Percentiles rank a stretch among this genome's conserved stretches.
These are phyloP conservation scores for Fusarium graminum DNA, from an alignment of 2,329 filamentous ascomycete species.

Conservation along the genomic window DNA sequence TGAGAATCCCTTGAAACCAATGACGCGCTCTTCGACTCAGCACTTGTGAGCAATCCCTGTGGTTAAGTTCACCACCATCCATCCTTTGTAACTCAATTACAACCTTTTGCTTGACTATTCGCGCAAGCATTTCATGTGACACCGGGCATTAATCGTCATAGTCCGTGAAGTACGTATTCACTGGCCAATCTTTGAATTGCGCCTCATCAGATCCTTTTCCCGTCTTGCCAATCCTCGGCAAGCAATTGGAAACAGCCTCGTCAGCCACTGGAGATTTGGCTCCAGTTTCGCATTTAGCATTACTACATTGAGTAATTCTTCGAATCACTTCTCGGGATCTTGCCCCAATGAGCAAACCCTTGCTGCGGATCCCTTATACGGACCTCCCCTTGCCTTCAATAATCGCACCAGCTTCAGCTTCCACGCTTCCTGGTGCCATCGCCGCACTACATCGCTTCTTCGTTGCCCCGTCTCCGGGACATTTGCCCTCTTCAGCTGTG, in stretches of 20 bases:
- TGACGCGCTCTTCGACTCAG: slow-evolving; percentile 41
- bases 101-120: slow-evolving; percentile 12
- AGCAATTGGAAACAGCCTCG: slow-evolving; percentile 40
- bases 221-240: slow-evolving; percentile 28
- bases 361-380: slow-evolving; percentile 93
- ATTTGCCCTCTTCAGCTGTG: slow-evolving; percentile 62
- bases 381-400: slow-evolving; percentile 80
- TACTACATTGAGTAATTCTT: slow-evolving; percentile 12
- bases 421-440: slow-evolving; percentile 78
- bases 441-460: slow-evolving; percentile 84
- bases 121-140: slow-evolving; percentile 17
- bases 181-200: slow-evolving; percentile 1
- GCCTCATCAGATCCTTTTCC: not conserved
- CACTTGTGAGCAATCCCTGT: slow-evolving; percentile 22
- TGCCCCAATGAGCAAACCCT: slow-evolving; percentile 72
- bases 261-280: slow-evolving; percentile 10
- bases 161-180: slow-evolving; percentile 12
- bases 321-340: not conserved
- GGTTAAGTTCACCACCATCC: slow-evolving; percentile 12
- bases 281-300: slow-evolving; percentile 2
- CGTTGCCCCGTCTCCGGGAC: slow-evolving; percentile 66
- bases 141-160: not conserved
- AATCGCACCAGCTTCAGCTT: slow-evolving; percentile 79
- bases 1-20: slow-evolving; percentile 41
- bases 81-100: slow-evolving; percentile 13